Evolutionary conservation across 495 filamentous ascomycete genomes (phyloP).

Genomic region (Penicillium nucicola): DNA sequence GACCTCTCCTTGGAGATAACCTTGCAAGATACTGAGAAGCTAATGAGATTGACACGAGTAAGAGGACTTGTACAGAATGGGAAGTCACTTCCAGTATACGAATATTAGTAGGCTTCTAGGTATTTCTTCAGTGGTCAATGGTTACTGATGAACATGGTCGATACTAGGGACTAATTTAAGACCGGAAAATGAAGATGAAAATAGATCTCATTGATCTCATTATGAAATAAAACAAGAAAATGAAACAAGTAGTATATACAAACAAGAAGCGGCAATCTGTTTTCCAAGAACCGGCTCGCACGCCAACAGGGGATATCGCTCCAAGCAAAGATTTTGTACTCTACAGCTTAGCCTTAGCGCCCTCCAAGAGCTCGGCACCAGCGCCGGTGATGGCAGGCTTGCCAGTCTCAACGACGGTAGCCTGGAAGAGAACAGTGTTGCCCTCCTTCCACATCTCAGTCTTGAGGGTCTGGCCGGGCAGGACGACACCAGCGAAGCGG

Average conservation of each 20-base stretch:
- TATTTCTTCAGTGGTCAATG: too few species aligned
- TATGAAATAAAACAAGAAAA: neutral
- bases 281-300: constrained; percentile 11
- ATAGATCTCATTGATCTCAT: constrained; percentile 3
- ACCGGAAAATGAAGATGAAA: neutral
- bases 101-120: too few species aligned
- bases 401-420: constrained; percentile 91
- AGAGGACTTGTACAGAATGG: too few species aligned
- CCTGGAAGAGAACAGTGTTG: constrained; percentile 86
- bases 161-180: too few species aligned
- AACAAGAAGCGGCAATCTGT: constrained; percentile 19
- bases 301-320: constrained; percentile 18
- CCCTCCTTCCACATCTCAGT: constrained; percentile 99
- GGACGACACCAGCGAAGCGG: constrained; percentile 85
- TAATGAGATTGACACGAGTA: too few species aligned
- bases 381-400: constrained; percentile 88
- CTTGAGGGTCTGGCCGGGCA: constrained; percentile 89
- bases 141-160: too few species aligned
- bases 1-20: too few species aligned
- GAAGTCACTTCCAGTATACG: too few species aligned
- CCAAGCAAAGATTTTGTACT: constrained; percentile 21
- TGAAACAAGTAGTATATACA: constrained; percentile 20
- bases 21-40: too few species aligned
- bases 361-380: constrained; percentile 75
- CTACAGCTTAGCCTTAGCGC: constrained; percentile 61